phyloP scores from a whole-genome alignment of 495 filamentous ascomycete genomes.

The Articulospora tetracladia region DNA sequence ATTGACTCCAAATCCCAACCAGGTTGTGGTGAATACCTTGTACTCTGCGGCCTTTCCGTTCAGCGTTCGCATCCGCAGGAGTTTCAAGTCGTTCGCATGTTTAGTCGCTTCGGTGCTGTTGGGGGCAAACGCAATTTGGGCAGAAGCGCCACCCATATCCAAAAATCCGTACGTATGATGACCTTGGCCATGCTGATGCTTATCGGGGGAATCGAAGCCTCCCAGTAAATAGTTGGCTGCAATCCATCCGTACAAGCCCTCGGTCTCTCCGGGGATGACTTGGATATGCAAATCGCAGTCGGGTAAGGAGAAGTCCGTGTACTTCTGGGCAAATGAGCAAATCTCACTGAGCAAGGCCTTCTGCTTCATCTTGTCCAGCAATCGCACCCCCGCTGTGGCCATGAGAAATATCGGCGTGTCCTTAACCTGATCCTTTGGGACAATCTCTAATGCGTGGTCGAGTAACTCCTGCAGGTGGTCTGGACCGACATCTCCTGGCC shows the following conservation, averaged over 20 bases:
- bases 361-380: slow-evolving; percentile 72
- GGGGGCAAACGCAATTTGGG: slow-evolving; percentile 95
- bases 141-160: slow-evolving; percentile 97
- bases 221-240: slow-evolving; percentile 95
- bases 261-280: slow-evolving; percentile 94
- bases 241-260: slow-evolving; percentile 98
- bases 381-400: slow-evolving; percentile 94
- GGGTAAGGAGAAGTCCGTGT: slow-evolving; percentile 80
- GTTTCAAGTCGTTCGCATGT: slow-evolving; percentile 84
- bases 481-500: slow-evolving; percentile 69
- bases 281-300: slow-evolving; percentile 91
- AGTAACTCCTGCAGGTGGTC: slow-evolving; percentile 77
- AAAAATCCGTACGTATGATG: slow-evolving; percentile 97
- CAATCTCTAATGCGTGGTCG: slow-evolving; percentile 74
- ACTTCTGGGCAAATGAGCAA: slow-evolving; percentile 75
- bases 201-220: slow-evolving; percentile 79
- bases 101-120: slow-evolving; percentile 88
- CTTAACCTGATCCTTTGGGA: slow-evolving; percentile 73
- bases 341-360: slow-evolving; percentile 69
- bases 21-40: slow-evolving; percentile 89
- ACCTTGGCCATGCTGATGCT: slow-evolving; percentile 71
- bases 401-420: slow-evolving; percentile 93
- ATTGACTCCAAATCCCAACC: slow-evolving; percentile 94
- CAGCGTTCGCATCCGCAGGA: slow-evolving; percentile 78
- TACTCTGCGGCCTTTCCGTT: slow-evolving; percentile 75